These are phyloP conservation scores for Arthrobotrys musiformis DNA, from an alignment of 2,329 filamentous ascomycete genomes.

Conservation along the genomic window DNA sequence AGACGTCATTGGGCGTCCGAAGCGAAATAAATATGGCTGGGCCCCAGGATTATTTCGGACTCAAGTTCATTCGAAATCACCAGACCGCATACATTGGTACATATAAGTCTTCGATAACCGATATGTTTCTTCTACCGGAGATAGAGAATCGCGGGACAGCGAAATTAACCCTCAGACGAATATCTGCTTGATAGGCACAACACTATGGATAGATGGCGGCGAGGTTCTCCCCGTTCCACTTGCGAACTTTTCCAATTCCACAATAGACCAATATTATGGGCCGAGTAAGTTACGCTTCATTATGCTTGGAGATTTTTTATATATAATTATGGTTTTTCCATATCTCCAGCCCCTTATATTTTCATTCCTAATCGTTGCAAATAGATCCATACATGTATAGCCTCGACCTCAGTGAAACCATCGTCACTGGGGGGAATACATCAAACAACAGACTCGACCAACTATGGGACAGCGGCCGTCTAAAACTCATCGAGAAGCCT, in stretches of 20 bases:
- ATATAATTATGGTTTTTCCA: no score
- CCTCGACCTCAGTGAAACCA: constrained; percentile 25
- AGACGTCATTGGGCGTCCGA: background rate
- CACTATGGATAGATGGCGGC: constrained; percentile 39
- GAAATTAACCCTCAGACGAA: background rate
- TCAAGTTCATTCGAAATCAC: constrained; percentile 41
- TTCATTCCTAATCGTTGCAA: background rate
- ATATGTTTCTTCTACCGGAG: background rate
- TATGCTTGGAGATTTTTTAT: no score
- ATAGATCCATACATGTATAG: constrained; percentile 30
- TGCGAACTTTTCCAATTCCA: constrained; percentile 31
- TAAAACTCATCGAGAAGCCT: constrained; percentile 31
- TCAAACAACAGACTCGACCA: constrained; percentile 21
- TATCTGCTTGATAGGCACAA: constrained; percentile 6
- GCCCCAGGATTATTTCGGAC: constrained; percentile 18
- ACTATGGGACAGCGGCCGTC: constrained; percentile 1
- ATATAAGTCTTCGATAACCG: background rate
- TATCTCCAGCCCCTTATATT: no score
- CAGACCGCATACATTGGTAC: constrained; percentile 30
- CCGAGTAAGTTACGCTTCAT: constrained; percentile 26
- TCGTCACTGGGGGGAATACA: background rate
- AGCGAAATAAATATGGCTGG: constrained; percentile 2
- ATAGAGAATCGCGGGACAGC: background rate
- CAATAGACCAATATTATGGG: constrained; percentile 12
- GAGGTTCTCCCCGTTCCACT: constrained; percentile 17